A percentile compares a stretch with the other conserved stretches of the same genome.
phyloP scores from a whole-genome alignment of 306 rosid species.

The Corylus avellana region DNA sequence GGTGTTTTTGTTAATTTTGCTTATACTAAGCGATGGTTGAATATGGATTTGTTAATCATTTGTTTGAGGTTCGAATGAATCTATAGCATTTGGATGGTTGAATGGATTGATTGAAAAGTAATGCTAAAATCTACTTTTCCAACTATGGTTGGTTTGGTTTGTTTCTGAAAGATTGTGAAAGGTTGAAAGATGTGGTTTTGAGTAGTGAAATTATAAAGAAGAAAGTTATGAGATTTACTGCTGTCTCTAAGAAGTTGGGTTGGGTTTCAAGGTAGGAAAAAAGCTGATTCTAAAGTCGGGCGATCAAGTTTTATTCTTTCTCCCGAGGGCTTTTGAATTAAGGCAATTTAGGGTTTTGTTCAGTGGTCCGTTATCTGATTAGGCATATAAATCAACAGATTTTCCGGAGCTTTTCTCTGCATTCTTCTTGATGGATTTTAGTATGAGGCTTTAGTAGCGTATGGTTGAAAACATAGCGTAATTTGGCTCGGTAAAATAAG shows the following conservation, averaged over 20 bases:
- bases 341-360: background rate
- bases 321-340: background rate
- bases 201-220: background rate
- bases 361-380: background rate
- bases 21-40: background rate
- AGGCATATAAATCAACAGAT: background rate
- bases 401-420: background rate
- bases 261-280: background rate
- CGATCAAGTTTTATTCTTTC: background rate
- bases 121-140: background rate
- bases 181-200: background rate
- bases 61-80: background rate
- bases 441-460: background rate
- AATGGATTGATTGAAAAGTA: constrained; percentile 1
- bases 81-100: background rate
- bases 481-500: background rate
- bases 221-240: background rate
- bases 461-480: background rate
- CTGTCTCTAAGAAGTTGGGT: background rate
- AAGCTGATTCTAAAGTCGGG: background rate
- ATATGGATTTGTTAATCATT: background rate
- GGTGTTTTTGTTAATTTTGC: background rate
- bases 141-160: background rate
- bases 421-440: background rate
- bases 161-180: constrained; percentile 3